phyloP scores from a whole-genome alignment of 2,329 filamentous ascomycete species.

The Cladosporium austrohemisphaericum region DNA sequence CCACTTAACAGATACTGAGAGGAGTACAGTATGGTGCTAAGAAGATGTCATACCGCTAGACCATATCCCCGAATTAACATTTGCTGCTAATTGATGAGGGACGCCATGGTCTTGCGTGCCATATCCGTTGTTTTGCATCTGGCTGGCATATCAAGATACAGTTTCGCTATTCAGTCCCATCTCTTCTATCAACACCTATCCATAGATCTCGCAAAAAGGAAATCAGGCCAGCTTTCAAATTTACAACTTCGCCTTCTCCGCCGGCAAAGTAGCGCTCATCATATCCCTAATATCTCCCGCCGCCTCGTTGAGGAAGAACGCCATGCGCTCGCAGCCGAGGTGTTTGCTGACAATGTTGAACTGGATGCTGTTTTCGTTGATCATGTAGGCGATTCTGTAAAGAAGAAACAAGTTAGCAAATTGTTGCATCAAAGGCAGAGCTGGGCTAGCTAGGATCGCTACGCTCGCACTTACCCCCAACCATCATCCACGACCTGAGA shows the following conservation, averaged over 20 bases:
- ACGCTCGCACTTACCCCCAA: conserved; percentile 58
- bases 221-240: too few species aligned
- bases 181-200: too few species aligned
- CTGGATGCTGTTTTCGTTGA: conserved; percentile 97
- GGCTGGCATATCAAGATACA: too few species aligned
- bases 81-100: too few species aligned
- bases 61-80: too few species aligned
- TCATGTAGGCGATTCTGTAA: conserved; percentile 86
- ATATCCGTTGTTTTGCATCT: too few species aligned
- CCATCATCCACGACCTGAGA: conserved; percentile 94
- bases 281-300: conserved; percentile 85
- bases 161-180: too few species aligned
- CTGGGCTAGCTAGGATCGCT: background rate
- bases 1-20: too few species aligned
- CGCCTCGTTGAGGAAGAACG: conserved; percentile 91
- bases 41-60: too few species aligned
- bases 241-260: conserved; percentile 84
- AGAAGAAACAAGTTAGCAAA: conserved; percentile 21
- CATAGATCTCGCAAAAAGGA: too few species aligned
- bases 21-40: too few species aligned
- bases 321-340: conserved; percentile 87
- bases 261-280: conserved; percentile 68
- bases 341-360: conserved; percentile 98
- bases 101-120: too few species aligned
- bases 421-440: background rate